Base-by-base conservation (phyloP, 805 yeast species). In the Schwanniomyces pseudopolymorphus region DNA sequence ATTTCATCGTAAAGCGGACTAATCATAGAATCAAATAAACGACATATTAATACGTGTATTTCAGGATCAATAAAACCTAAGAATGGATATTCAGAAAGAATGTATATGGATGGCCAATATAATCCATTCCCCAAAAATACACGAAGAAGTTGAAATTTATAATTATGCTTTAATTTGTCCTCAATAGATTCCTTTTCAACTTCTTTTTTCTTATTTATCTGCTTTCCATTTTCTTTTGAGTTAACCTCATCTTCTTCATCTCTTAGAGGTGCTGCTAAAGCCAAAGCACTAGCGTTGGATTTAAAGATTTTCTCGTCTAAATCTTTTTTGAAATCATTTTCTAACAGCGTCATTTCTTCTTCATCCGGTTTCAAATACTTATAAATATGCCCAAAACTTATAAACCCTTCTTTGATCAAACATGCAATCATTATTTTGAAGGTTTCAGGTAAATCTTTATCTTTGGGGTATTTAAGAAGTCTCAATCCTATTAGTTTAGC, bases 261-360 rank as follows among this genome's bases (percentile, higher is more conserved):
- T 3, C 76, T 72, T 33, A 91, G 70, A 0, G 96, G 96, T 8
- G 94, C 94, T 5, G 97, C 96, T 54, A 90, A 61, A 0, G 97
- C 94, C 41, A 91, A 67, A 0, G 96, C 96, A 50, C 85, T 87
- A 0, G 88, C 85, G 20, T 80, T 76, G 0, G 91, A 85, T 50
- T 73, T 71, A 55, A 75, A 72, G 0, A 87, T 79, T 47, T 81
- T 77, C 10, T 80, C 80, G 13, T 83, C 82, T 46, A 75, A 54
- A 8, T 74, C 70, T 25, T 68, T 66, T 31, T 78, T 74, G 58
- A 80, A 77, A 3, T 60, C 58, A 1, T 64, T 66, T 33, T 81
- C 75, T 24, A 81, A 66, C 8, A 56, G 55, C 0, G 56, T 55
- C 70, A 86, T 70, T 3, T 65, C 75, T 4, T 67, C 72, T 24